Percentiles rank a stretch among this genome's conserved stretches.
These are phyloP conservation scores for Melocanna baccifera DNA, from an alignment of 176 grass and related monocot genomes.

Conservation along the genomic window DNA sequence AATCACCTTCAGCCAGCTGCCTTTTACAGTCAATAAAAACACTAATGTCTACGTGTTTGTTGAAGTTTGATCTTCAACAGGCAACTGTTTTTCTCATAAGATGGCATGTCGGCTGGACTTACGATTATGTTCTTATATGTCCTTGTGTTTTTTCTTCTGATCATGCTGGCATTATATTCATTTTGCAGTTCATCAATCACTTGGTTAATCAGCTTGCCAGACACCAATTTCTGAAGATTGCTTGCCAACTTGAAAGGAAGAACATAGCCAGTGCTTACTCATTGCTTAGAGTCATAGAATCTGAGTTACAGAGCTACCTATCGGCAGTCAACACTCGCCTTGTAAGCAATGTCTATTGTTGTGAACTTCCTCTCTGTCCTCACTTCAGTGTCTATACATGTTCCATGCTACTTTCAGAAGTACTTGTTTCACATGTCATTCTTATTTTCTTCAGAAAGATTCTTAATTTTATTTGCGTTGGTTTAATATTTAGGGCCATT, in stretches of 20 bases:
- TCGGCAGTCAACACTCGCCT: constrained; percentile 66
- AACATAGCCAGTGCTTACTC: constrained; percentile 62
- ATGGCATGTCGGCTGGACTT: background rate
- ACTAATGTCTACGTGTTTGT: background rate
- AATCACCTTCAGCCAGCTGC: background rate
- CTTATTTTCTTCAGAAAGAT: background rate
- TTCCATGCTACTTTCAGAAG: background rate
- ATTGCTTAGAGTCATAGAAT: constrained; percentile 90
- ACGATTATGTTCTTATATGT: background rate
- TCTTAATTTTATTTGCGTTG: constrained; percentile 13
- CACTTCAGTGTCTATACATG: background rate
- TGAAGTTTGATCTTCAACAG: constrained; percentile 3
- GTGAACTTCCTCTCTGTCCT: background rate
- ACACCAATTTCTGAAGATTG: constrained; percentile 90
- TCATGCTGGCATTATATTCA: background rate
- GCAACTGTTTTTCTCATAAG: background rate
- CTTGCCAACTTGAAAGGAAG: constrained; percentile 93
- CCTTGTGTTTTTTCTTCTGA: constrained; percentile 21
- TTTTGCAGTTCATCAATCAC: constrained; percentile 93
- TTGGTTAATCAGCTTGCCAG: constrained; percentile 92
- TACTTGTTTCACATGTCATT: background rate
- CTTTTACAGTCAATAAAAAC: background rate
- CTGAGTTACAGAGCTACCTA: constrained; percentile 86
- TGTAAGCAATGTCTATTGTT: constrained; percentile 49
- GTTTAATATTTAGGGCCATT: constrained; percentile 60